Base-by-base conservation (phyloP, 2,329 filamentous ascomycete genomes). In the Aspergillus flavus region DNA sequence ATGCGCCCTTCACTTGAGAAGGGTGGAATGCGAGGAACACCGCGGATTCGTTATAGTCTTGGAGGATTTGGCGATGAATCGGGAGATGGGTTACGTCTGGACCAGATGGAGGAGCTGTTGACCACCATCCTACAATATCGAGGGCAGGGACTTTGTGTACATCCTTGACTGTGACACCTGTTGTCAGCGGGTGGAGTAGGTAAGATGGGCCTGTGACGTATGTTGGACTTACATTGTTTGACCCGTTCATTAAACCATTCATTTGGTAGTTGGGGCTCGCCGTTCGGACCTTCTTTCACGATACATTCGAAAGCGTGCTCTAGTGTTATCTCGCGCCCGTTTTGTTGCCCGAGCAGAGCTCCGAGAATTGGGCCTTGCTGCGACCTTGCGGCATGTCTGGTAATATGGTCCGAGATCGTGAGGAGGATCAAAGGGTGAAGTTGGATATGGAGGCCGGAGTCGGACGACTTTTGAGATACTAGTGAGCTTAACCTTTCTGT, bases 371-470 rank as follows among this genome's bases (percentile, higher is more conserved):
- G 93, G 0, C 91, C 91, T 21, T 83, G 77, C 71, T 93, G 89
- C 58, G 88, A 83, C 63, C 95, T 88, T 61, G 97, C 85, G 1
- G 90, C 92, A 78, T 97, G 94, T 64, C 95, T 88, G 63, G 94
- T 96, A 77, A 98, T 93, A 78, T 96, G 96, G 79, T 99, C 95
- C 70, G 94, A 97, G 72, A 99, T 95, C 68, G 91, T 96, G 80
- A 99, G 91, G 69, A 98, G 90, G 58, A 97, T 94, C 56, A 99
- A 89, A 30, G 95, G 95, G 74, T 99, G 95, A 21, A 99, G 87
- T 71, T 93, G 88, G 61, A 93, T 88, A 68, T 93, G 90, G 52
- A 96, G 87, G 57, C 88, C 87, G 23, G 89, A 90, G 78, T 95
- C 92, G 48, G 87, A 87, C 6, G 87, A 85, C 78, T 88, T 90